A percentile compares a stretch with the other conserved stretches of the same genome.
Evolutionary conservation across 345 rosid genomes (phyloP).

Genomic region (Citrus inodora): DNA sequence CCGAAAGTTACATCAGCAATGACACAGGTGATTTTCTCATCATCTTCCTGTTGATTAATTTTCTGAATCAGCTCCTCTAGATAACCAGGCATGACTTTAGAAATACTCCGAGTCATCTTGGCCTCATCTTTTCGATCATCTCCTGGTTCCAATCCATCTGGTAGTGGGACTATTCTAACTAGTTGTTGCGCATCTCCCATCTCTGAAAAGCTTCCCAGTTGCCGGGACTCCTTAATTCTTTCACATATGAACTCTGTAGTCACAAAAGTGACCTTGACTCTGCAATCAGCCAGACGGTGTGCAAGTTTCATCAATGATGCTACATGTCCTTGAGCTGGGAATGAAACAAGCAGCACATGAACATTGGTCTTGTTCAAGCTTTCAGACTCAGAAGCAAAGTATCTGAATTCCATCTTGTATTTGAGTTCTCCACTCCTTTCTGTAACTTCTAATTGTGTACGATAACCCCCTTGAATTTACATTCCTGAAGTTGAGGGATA

Average conservation of each 20-base stretch:
- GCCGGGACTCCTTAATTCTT: not conserved
- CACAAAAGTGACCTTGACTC: conserved; percentile 23
- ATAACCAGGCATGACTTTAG: conserved; percentile 19
- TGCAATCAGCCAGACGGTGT: conserved; percentile 2
- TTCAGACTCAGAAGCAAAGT: too few species aligned
- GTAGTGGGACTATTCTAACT: conserved; percentile 18
- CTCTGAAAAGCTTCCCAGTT: not conserved
- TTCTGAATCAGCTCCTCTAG: conserved; percentile 19
- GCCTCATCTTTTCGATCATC: conserved; percentile 18
- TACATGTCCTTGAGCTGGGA: conserved; percentile 27
- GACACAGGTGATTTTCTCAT: conserved; percentile 14
- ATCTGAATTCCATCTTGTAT: not conserved
- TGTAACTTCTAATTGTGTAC: not conserved
- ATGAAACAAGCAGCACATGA: conserved; percentile 23
- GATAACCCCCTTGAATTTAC: not conserved
- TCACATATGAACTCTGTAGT: conserved; percentile 11
- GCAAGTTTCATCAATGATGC: conserved; percentile 20
- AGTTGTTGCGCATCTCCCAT: not conserved
- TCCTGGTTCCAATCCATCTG: conserved; percentile 23
- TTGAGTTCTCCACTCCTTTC: not conserved
- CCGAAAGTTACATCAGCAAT: conserved; percentile 15
- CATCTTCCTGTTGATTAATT: conserved; percentile 8
- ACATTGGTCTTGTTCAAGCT: not conserved
- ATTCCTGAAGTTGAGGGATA: not conserved
- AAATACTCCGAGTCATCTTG: not conserved